These are phyloP conservation scores for Chamaenerion angustifolium DNA, from an alignment of 345 rosid genomes.

Conservation along the genomic window DNA sequence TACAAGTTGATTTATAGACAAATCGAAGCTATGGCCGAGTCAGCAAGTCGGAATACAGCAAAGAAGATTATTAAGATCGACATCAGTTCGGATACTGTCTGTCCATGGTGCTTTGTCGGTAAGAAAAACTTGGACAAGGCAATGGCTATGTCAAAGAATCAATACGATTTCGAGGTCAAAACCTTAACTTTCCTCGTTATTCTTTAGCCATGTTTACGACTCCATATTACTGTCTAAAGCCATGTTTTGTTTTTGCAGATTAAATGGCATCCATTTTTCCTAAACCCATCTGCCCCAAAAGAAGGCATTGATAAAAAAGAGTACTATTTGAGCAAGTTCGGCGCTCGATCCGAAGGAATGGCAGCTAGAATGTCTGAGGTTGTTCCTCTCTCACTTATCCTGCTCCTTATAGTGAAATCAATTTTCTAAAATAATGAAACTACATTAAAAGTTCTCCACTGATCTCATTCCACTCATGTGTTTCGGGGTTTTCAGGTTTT, in stretches of 20 bases:
- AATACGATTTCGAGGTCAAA: slow-evolving; percentile 50
- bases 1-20: slow-evolving; percentile 9
- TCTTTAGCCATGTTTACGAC: background rate
- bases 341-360: slow-evolving; percentile 36
- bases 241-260: slow-evolving; percentile 28
- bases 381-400: slow-evolving; percentile 4
- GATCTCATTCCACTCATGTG: too few relatives aligned
- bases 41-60: slow-evolving; percentile 20
- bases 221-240: background rate
- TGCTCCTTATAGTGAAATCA: too few relatives aligned
- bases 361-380: slow-evolving; percentile 57
- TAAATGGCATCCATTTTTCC: slow-evolving; percentile 77
- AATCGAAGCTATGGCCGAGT: slow-evolving; percentile 35
- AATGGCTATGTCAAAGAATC: slow-evolving; percentile 44
- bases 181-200: too few relatives aligned
- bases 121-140: slow-evolving; percentile 77
- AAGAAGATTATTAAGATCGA: slow-evolving; percentile 55
- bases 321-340: slow-evolving; percentile 50
- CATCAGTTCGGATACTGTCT: slow-evolving; percentile 69
- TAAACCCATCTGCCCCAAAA: slow-evolving; percentile 72
- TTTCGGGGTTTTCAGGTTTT: slow-evolving; percentile 38
- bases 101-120: slow-evolving; percentile 83
- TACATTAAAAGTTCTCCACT: too few relatives aligned
- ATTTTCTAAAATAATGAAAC: too few relatives aligned
- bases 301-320: slow-evolving; percentile 72